Conservation (phyloP, 495 filamentous ascomycete species). For the Penicillium ochrochloron region DNA sequence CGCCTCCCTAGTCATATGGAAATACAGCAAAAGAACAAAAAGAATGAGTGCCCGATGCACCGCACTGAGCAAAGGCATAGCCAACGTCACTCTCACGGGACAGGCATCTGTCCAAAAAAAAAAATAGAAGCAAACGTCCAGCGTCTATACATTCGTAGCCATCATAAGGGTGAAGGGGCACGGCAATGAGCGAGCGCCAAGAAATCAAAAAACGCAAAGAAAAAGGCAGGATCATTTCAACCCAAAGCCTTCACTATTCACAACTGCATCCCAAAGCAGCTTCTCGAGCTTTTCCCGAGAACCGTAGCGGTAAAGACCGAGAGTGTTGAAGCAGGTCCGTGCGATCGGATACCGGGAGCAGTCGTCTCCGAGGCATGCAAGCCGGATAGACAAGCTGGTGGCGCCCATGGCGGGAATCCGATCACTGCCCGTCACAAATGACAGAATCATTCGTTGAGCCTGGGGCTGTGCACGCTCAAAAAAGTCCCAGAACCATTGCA, state of each 20-base stretch:
- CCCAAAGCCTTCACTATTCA: constrained; percentile 93
- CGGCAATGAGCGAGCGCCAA: constrained; percentile 11
- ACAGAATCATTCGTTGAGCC: constrained; percentile 77
- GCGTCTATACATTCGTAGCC: constrained; percentile 15
- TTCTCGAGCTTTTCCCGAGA: constrained; percentile 66
- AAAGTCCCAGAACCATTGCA: constrained; percentile 89
- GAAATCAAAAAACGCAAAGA: constrained; percentile 9
- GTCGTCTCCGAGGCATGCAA: constrained; percentile 78
- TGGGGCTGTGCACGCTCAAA: constrained; percentile 67
- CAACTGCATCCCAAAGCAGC: constrained; percentile 83
- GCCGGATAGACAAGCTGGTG: constrained; percentile 74
- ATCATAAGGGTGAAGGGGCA: not conserved
- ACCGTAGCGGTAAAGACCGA: constrained; percentile 75
- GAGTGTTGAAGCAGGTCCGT: constrained; percentile 88
- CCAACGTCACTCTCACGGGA: not conserved
- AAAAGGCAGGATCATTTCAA: constrained; percentile 63
- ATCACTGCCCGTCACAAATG: constrained; percentile 93
- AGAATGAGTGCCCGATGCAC: not conserved
- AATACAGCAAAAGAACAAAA: not conserved
- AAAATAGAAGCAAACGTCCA: constrained; percentile 18
- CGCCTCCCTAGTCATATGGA: constrained; percentile 7
- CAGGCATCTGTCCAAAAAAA: not conserved
- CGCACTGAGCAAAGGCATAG: constrained; percentile 5
- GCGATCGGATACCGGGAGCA: constrained; percentile 78
- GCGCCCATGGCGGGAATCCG: constrained; percentile 91